phyloP scores from a whole-genome alignment of 2,329 filamentous ascomycete species.

The Aspergillus tanneri region DNA sequence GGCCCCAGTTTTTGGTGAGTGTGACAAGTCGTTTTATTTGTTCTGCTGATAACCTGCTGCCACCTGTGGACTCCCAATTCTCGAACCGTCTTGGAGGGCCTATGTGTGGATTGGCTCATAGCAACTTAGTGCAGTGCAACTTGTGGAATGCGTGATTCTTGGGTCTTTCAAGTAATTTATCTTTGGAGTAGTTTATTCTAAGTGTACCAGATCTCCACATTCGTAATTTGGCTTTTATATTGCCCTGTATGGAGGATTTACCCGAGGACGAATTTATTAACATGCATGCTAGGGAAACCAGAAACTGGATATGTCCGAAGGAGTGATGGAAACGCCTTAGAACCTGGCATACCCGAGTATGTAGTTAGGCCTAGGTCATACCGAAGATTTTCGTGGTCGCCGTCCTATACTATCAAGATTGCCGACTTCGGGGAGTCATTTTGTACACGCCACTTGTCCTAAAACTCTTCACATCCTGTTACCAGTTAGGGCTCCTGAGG shows the following conservation, averaged over 20 bases:
- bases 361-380: constrained; percentile 23
- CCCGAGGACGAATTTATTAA: constrained; percentile 21
- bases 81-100: too few species aligned
- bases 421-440: constrained; percentile 45
- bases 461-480: constrained; percentile 36
- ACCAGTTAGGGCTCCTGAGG: constrained; percentile 37
- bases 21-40: too few species aligned
- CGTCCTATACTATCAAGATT: constrained; percentile 28
- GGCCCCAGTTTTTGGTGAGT: too few species aligned
- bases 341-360: constrained; percentile 25
- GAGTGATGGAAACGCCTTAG: constrained; percentile 23
- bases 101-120: too few species aligned
- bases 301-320: constrained; percentile 25
- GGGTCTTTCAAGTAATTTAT: too few species aligned
- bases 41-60: too few species aligned
- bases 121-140: too few species aligned
- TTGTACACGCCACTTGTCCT: constrained; percentile 20
- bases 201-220: constrained; percentile 31
- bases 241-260: constrained; percentile 16
- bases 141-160: too few species aligned
- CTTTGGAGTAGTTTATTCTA: constrained; percentile 14
- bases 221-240: constrained; percentile 29
- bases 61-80: too few species aligned
- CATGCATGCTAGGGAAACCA: constrained; percentile 27
- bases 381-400: constrained; percentile 14